A percentile compares a stretch with the other conserved stretches of the same genome.
Evolutionary conservation across 768 basidiomycete species (phyloP).

Genomic region (Hericium alpestre): DNA sequence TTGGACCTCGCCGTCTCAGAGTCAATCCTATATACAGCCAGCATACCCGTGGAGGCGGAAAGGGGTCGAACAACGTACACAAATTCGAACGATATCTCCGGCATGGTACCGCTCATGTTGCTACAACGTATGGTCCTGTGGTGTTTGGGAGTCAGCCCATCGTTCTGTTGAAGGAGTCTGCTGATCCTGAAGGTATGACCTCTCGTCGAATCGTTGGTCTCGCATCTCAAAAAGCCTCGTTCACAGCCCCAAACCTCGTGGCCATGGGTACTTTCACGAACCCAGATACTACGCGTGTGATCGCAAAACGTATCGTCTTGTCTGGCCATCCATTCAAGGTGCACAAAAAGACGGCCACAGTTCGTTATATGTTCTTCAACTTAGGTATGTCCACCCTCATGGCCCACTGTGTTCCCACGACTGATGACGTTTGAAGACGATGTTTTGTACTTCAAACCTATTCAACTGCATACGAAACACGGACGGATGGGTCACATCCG

Average conservation of each 20-base stretch:
- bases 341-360: conserved; percentile 93
- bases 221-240: conserved; percentile 2
- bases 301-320: conserved; percentile 88
- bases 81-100: conserved; percentile 88
- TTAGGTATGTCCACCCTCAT: conserved; percentile 35
- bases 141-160: conserved; percentile 80
- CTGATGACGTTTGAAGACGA: conserved; percentile 44
- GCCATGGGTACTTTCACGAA: conserved; percentile 82
- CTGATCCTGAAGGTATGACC: conserved; percentile 51
- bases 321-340: conserved; percentile 96
- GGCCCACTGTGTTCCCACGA: conserved; percentile 5
- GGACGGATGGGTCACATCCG: conserved; percentile 83
- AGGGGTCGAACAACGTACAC: conserved; percentile 92
- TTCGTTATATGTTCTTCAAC: conserved; percentile 99
- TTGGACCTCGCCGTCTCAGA: conserved; percentile 76
- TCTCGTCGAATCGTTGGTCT: conserved; percentile 1
- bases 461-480: conserved; percentile 87
- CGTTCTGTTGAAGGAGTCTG: conserved; percentile 61
- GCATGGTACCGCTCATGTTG: conserved; percentile 72
- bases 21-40: conserved; percentile 90
- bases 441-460: conserved; percentile 84
- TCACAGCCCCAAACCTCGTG: conserved; percentile 68
- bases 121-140: conserved; percentile 83
- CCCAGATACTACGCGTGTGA: conserved; percentile 83
- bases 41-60: conserved; percentile 81